Base-by-base conservation (phyloP, 768 basidiomycete species). In the Leccinum rimulosum region DNA sequence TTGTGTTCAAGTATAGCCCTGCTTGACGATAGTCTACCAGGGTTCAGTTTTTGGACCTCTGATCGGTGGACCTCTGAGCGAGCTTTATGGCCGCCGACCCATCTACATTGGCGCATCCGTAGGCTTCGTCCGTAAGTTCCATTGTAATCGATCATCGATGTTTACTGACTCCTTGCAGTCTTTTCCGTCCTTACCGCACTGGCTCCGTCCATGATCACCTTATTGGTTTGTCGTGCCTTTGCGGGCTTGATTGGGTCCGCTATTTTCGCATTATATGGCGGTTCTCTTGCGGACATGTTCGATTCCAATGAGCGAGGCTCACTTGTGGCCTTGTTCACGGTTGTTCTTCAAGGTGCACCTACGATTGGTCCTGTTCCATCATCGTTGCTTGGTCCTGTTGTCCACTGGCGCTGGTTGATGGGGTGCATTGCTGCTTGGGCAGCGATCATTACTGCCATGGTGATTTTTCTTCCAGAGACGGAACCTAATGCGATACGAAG, bases 301-400 rank as follows among this genome's bases (percentile, higher is more conserved):
- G 28, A 35, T 25, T 61, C 66, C 4, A 63, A 68, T 7, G 69
- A 70, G 31, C 68, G 69, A 35, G 63, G 63, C 2, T 51, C 65
- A 12, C 57, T 70, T 43, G 57, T 70, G 19, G 64, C 68, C 31
- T 22, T 70, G 2, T 70, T 70, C 51, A 68, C 65, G 12, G 35
- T 70, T 22, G 62, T 70, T 7, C 61, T 66, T 9, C 68, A 70
- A 57, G 69, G 68, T 36, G 68, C 66, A 52, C 66, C 64, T 3
- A 70, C 68, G 8, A 58, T 70, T 30, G 69, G 66, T 7, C 65
- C 68, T 6, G 68, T 70, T 10, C 68, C 68, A n/a, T 66, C 66
- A 2, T 63, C 69, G 4, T 17, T 70, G 10, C 62, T 70, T 27
- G 64, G 68, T 14, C 22, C 55, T 22, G 36, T 62, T 28, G 52